Conservation (phyloP, 116 monocot species). For the Zostera marina region DNA sequence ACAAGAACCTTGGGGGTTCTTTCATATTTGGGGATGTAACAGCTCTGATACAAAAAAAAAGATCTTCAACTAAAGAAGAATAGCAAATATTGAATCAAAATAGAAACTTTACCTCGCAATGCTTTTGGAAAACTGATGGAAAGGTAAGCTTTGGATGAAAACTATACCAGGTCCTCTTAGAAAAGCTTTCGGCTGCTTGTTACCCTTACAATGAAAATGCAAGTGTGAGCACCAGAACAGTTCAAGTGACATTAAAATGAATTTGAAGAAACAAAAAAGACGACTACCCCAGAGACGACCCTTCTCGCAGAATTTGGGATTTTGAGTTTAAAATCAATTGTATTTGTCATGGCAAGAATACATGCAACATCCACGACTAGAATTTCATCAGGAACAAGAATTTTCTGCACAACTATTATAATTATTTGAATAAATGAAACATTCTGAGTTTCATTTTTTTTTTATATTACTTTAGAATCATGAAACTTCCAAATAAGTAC, state of each 20-base stretch:
- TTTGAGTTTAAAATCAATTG: constrained; percentile 56
- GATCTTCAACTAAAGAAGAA: too few relatives aligned
- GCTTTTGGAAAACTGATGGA: constrained; percentile 69
- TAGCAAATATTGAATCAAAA: too few relatives aligned
- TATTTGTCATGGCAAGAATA: constrained; percentile 65
- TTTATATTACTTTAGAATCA: neutral
- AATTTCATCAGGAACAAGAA: constrained; percentile 62
- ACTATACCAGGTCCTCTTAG: constrained; percentile 86
- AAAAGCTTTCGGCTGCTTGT: constrained; percentile 46
- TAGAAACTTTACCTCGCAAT: constrained; percentile 40
- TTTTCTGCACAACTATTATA: constrained; percentile 74
- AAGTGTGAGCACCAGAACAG: neutral
- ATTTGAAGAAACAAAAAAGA: constrained; percentile 2
- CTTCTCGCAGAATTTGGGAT: constrained; percentile 49
- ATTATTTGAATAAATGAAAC: neutral
- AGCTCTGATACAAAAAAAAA: too few relatives aligned
- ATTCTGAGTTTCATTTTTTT: neutral
- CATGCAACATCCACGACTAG: constrained; percentile 62
- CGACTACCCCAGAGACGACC: constrained; percentile 59
- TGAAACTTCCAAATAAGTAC: too few relatives aligned
- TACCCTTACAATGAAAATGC: constrained; percentile 26
- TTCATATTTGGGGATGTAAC: too few relatives aligned
- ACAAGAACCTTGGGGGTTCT: too few relatives aligned
- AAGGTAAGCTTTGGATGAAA: constrained; percentile 90
- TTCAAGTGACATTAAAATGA: neutral